A percentile compares a stretch with the other conserved stretches of the same genome.
These are phyloP conservation scores for Bocquillonia castaneifolia DNA, from an alignment of 441 rosid species.

Conservation along the genomic window DNA sequence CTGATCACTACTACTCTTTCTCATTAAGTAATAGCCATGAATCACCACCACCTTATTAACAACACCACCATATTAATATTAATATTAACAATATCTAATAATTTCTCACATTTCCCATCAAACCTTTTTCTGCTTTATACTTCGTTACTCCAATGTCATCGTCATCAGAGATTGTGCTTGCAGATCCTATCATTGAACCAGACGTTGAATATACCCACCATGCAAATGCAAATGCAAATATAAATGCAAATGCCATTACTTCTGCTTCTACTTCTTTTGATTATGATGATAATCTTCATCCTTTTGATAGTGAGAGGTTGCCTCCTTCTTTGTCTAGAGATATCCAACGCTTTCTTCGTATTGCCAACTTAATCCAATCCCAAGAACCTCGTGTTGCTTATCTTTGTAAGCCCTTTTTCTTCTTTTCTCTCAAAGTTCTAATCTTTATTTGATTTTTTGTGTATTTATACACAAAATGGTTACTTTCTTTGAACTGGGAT, in stretches of 20 bases:
- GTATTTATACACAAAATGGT: no score
- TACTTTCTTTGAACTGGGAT: no score
- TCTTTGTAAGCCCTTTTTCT: conserved; percentile 43
- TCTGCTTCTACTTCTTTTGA: conserved; percentile 1
- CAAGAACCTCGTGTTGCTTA: conserved; percentile 82
- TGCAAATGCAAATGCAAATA: conserved; percentile 22
- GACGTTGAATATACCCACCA: conserved; percentile 14
- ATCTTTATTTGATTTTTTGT: not conserved
- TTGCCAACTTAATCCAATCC: conserved; percentile 67
- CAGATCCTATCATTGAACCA: conserved; percentile 40
- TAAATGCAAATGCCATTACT: conserved; percentile 33
- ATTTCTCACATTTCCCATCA: conserved; percentile 1
- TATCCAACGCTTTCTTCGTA: conserved; percentile 81
- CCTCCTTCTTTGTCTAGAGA: conserved; percentile 69
- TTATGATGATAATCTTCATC: conserved; percentile 38
- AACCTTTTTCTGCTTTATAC: conserved; percentile 4
- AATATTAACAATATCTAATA: no score
- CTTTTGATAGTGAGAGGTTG: conserved; percentile 85
- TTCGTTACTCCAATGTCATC: conserved; percentile 36
- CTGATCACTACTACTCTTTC: conserved; percentile 8
- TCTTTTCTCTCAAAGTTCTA: not conserved
- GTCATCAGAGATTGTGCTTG: conserved; percentile 59
- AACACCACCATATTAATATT: no score
- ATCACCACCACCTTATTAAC: no score
- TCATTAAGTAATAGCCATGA: conserved; percentile 15